Conservation (phyloP, 345 rosid species). For the Dipteronia dyeriana region DNA sequence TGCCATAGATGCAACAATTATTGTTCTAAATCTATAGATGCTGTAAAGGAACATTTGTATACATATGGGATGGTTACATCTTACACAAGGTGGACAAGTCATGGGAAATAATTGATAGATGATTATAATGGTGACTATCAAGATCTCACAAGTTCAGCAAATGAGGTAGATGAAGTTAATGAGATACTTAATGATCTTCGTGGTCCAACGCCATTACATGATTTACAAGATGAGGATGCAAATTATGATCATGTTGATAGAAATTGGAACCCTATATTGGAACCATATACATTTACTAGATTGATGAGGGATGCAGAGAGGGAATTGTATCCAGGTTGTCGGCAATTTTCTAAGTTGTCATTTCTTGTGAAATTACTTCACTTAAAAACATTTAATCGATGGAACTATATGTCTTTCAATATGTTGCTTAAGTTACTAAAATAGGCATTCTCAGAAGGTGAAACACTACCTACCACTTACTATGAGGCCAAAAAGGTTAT, state of each 20-base stretch:
- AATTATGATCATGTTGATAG: background rate
- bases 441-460: background rate
- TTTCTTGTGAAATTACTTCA: slow-evolving; percentile 7
- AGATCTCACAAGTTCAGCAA: background rate
- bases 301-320: background rate
- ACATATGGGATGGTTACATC: background rate
- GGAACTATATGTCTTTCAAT: slow-evolving; percentile 11
- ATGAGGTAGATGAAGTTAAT: background rate
- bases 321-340: no score
- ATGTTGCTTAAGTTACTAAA: slow-evolving; percentile 11
- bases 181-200: background rate
- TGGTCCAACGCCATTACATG: background rate
- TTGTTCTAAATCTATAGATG: background rate
- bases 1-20: no score
- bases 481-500: slow-evolving; percentile 8
- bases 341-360: slow-evolving; percentile 1
- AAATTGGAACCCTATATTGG: background rate
- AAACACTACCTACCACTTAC: background rate
- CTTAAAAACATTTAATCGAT: background rate
- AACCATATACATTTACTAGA: background rate
- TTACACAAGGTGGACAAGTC: background rate
- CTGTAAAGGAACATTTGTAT: background rate
- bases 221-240: background rate
- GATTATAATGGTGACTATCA: background rate
- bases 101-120: background rate